phyloP scores from a whole-genome alignment of 2,329 filamentous ascomycete genomes.

The Chrysosporium queenslandicum region DNA sequence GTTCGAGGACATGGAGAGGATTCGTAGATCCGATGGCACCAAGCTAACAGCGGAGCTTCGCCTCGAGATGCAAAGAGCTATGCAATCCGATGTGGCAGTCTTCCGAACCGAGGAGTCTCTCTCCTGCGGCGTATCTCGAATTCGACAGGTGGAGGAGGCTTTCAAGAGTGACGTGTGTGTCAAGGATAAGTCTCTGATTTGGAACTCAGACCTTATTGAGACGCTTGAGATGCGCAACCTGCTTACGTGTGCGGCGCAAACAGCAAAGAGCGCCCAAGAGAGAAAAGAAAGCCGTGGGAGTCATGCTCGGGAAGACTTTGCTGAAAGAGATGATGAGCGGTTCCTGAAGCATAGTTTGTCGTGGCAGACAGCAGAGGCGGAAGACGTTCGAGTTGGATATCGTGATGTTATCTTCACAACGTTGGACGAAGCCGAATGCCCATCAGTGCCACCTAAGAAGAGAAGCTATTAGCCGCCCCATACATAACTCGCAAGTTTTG shows the following conservation, averaged over 20 bases:
- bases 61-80: conserved; percentile 81
- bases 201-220: conserved; percentile 90
- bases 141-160: conserved; percentile 64
- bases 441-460: conserved; percentile 29
- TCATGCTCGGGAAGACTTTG: conserved; percentile 77
- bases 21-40: conserved; percentile 65
- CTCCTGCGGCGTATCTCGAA: conserved; percentile 73
- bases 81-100: conserved; percentile 87
- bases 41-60: conserved; percentile 75
- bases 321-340: conserved; percentile 62
- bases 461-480: conserved; percentile 32
- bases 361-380: conserved; percentile 36
- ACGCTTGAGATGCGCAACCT: conserved; percentile 80
- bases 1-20: conserved; percentile 66
- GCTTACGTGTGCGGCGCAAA: conserved; percentile 76
- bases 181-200: conserved; percentile 94
- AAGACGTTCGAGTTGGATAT: conserved; percentile 34
- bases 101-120: conserved; percentile 82
- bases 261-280: conserved; percentile 67
- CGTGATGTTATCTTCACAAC: conserved; percentile 35
- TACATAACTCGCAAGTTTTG: no score
- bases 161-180: conserved; percentile 66
- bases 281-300: conserved; percentile 81
- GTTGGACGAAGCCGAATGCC: conserved; percentile 37
- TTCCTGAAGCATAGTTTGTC: conserved; percentile 41